These are phyloP conservation scores for Fusarium hainanense DNA, from an alignment of 2,329 filamentous ascomycete genomes.

Conservation along the genomic window DNA sequence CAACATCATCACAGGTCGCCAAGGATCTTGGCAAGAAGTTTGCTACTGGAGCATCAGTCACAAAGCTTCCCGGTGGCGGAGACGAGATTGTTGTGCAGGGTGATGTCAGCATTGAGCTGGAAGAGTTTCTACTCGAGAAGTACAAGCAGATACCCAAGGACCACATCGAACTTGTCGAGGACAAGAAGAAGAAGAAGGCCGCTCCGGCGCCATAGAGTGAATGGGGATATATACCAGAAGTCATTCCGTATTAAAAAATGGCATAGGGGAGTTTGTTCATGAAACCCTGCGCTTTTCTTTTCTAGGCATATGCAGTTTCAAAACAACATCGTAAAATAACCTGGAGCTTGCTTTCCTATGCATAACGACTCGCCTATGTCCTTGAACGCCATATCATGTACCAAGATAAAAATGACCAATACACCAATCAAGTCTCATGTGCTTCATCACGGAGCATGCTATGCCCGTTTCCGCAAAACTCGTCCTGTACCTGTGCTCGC, in stretches of 20 bases:
- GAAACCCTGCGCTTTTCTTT: constrained; percentile 37
- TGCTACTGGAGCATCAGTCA: constrained; percentile 91
- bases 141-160: constrained; percentile 93
- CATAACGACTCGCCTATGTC: constrained; percentile 18
- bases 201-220: constrained; percentile 38
- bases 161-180: constrained; percentile 93
- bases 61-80: constrained; percentile 83
- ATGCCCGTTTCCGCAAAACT: constrained; percentile 66
- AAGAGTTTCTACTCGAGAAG: constrained; percentile 89
- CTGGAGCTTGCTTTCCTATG: constrained; percentile 24
- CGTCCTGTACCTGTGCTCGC: constrained; percentile 61
- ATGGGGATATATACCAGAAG: constrained; percentile 18
- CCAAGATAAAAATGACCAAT: constrained; percentile 10
- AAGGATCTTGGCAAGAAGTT: constrained; percentile 99
- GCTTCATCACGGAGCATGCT: constrained; percentile 20
- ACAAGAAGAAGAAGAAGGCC: constrained; percentile 85
- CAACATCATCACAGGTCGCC: constrained; percentile 63
- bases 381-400: constrained; percentile 39
- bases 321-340: constrained; percentile 20
- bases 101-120: constrained; percentile 93
- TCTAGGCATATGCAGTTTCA: constrained; percentile 24
- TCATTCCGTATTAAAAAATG: constrained; percentile 38
- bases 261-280: constrained; percentile 24
- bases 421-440: constrained; percentile 1
- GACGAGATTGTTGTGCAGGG: constrained; percentile 99